Evolutionary conservation across 306 rosid species (phyloP).

Genomic region (Malus fusca): DNA sequence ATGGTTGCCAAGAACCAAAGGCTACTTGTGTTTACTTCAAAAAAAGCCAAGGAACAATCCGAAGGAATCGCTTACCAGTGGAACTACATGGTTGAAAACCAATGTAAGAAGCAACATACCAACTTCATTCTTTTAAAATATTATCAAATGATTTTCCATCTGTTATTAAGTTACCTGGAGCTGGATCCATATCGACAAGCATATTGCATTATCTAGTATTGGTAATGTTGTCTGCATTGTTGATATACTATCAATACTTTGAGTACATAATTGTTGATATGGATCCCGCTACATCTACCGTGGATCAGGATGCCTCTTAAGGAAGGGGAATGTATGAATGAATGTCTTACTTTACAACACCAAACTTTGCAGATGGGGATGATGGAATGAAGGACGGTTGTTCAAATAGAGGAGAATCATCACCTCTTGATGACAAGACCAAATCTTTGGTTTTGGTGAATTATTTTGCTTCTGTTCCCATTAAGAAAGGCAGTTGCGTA

Average conservation of each 20-base stretch:
- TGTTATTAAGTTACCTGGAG: neutral
- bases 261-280: neutral
- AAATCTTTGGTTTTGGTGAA: conserved; percentile 75
- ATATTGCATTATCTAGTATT: neutral
- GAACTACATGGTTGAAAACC: conserved; percentile 87
- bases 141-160: neutral
- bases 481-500: conserved; percentile 42
- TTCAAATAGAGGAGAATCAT: conserved; percentile 66
- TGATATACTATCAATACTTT: neutral
- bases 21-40: conserved; percentile 63
- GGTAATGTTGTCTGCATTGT: neutral
- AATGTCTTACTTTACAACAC: neutral
- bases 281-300: neutral
- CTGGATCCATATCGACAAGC: neutral
- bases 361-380: conserved; percentile 60
- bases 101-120: conserved; percentile 35
- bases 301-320: neutral
- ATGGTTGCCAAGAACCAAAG: conserved; percentile 82
- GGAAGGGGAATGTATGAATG: neutral
- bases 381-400: conserved; percentile 62
- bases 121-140: neutral
- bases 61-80: conserved; percentile 89
- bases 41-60: conserved; percentile 42
- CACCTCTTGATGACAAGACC: conserved; percentile 52
- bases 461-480: conserved; percentile 42